Base-by-base conservation (phyloP, 129 eudicot genomes). In the Sambucus nigra region DNA sequence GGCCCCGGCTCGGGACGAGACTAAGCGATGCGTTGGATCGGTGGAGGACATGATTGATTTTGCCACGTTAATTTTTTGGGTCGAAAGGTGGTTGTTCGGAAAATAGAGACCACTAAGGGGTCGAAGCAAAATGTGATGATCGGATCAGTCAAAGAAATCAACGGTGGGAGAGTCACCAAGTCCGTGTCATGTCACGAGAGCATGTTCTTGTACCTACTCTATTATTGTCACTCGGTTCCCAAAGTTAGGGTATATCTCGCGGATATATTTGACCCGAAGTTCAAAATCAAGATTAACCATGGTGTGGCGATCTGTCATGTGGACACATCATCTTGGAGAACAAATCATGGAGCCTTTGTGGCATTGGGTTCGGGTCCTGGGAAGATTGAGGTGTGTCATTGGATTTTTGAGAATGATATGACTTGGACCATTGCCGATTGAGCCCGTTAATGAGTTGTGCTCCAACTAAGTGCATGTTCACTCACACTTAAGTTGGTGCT, bases 171-270 rank as follows among this genome's bases (percentile, higher is more conserved):
- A n/a, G n/a, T n/a, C n/a, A n/a, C n/a, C n/a, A n/a, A n/a, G n/a
- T n/a, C 78, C 0, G 77, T 66, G 23, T 70, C 82, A 5, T 76
- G 82, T 24, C 80, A 75, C 45, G 76, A 75, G 41, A 75, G 75
- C 50, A 25, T 75, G 44, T 75, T 29, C 64, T 76, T 72, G 6
- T 69, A 69, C 64, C 25, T 75, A 28, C 65, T 75, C 28, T 75
- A 75, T 53, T 75, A 75, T 26, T 75, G 75, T 60, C 76, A 75
- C 24, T 69, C 72, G 25, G 80, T 75, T 28, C 80, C 80, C 0
- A 54, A 75, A 18, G 72, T 75, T 41, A 61, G 80, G 41, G 76
- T 75, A 18, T 75, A 75, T 14, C 69, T 54, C 53, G 72, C 72
- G 28, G 80, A 64, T 60, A 2, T 75, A 21, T 13, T 64, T 21